Evolutionary conservation across 169 alveolate species (phyloP), one percentile per base, ranked within the genome.

Genomic region (Theileria orientalis): DNA sequence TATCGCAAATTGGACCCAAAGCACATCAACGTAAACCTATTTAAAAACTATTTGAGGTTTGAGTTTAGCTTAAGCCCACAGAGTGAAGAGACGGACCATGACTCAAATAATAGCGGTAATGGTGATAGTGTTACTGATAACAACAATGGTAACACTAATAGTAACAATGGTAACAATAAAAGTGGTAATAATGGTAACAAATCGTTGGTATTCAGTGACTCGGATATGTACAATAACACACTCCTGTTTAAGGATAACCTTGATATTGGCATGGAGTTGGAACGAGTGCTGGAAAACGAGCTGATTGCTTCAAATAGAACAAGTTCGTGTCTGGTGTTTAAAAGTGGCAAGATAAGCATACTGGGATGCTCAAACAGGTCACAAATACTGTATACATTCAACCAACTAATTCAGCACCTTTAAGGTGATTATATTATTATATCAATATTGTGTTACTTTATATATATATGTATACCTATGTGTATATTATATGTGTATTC

Each of bases 271-370:
- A 8, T 79, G 0, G 83, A 70, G 49, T 57, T 76, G 25, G 86
- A 76, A 33, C 72, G 68, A 25, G 79, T 64, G 32, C 67, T 79
- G 27, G 87, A 79, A 47, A 52, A 19, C 19, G 87, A 79, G 35
- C 47, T 76, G 5, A 54, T 44, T 25, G 23, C 13, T 8, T 29
- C 41, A 1, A 51, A 46, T 23, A 71, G 73, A 13, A 32, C 30
- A 21, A 75, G 76, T 30, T 68, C 87, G 23, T 79, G 87, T 35
- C 62, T 79, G 13, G 62, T 79, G 27, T 79, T 68, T 77, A 62
- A 66, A 16, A 79, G 87, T 30, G 87, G 87, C 14, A 79, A 79
- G 37, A 40, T 71, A 23, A 75, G 49, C 70, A 79, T 79, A 9
- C 51, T 69, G 46, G 87, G 87, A 29, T 79, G 87, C 35, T 27